Base-by-base conservation (phyloP, 768 basidiomycete genomes). In the Rhodotorula toruloides region DNA sequence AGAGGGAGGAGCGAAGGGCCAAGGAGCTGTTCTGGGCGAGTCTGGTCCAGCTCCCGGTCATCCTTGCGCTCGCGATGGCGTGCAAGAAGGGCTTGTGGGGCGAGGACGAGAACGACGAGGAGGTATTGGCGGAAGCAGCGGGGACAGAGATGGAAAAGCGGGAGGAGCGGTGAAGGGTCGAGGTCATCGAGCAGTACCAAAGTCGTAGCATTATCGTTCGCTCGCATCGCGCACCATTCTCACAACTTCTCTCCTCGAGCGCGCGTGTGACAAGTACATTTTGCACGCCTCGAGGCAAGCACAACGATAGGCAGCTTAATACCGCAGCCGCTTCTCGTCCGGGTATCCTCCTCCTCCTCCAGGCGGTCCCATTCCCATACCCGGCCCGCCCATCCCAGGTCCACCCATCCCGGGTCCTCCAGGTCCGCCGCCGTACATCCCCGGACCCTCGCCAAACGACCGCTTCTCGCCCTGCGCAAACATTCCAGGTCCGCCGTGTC, bases 31-130 rank as follows among this genome's bases (percentile, higher is more conserved):
- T 90, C 74, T 86, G 87, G 71, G 84, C 87, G 61, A 86, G 86
- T 76, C 76, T 98, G 70, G 91, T 91, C 87, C 92, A 92, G 79
- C 76, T 98, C 47, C 94, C 94, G 0, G 87, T 88, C 11, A 80
- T 97, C 11, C 81, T 98, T 67, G 91, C 86, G 5, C 80, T 98
- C 71, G 91, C 93, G 89, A 91, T 99, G 90, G 80, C 88, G 61
- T 91, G 94, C 78, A 97, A 97, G 79, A 85, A 87, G 73, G 88
- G 88, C 1, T 80, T 88, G 72, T 67, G 68, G 63, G 58, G 58
- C 1, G 36, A 29, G 1, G 44, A 59, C 16, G 60, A n/a, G 3
- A 40, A 36, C 21, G 65, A n/a, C 9, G 60, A 63, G 36, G 40
- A 27, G 36, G 62, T 57, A 11, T 3, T 1, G 27, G 43, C 8